phyloP scores from a whole-genome alignment of 2,329 filamentous ascomycete genomes.

The Aspergillus costaricaensis region DNA sequence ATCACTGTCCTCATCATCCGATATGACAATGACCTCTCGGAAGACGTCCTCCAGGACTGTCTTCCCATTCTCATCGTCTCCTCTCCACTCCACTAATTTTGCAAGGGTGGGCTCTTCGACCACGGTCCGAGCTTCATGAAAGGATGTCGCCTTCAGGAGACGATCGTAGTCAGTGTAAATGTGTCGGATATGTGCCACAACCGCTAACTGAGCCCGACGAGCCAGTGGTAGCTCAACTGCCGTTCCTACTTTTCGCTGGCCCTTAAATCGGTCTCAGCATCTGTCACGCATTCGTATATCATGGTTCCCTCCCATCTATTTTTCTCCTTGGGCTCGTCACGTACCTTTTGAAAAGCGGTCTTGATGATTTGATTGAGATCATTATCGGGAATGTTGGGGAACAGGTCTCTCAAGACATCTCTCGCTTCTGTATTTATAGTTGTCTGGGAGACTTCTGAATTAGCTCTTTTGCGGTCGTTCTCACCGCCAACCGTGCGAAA shows the following conservation, averaged over 20 bases:
- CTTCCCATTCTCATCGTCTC: slow-evolving; percentile 57
- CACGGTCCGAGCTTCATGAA: slow-evolving; percentile 55
- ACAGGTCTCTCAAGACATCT: slow-evolving; percentile 62
- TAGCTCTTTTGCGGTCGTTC: slow-evolving; percentile 25
- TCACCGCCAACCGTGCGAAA: slow-evolving; percentile 33
- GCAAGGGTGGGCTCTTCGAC: slow-evolving; percentile 59
- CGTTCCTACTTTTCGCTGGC: slow-evolving; percentile 60
- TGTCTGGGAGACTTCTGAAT: slow-evolving; percentile 42
- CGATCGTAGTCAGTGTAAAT: slow-evolving; percentile 64
- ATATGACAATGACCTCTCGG: slow-evolving; percentile 65
- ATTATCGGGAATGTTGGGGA: slow-evolving; percentile 62
- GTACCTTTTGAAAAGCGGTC: slow-evolving; percentile 62
- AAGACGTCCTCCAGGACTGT: slow-evolving; percentile 63
- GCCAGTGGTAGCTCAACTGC: slow-evolving; percentile 56
- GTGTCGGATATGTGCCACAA: slow-evolving; percentile 64
- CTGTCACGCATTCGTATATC: not conserved
- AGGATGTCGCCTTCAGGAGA: slow-evolving; percentile 55
- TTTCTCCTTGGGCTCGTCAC: slow-evolving; percentile 13
- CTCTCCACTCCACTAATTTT: slow-evolving; percentile 64
- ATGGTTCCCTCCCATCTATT: not conserved
- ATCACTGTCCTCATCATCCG: slow-evolving; percentile 59
- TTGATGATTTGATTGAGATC: slow-evolving; percentile 61
- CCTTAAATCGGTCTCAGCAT: slow-evolving; percentile 41
- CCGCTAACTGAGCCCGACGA: slow-evolving; percentile 62
- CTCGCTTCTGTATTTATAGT: slow-evolving; percentile 59